These are phyloP conservation scores for Ophiostoma pallidulum DNA, from an alignment of 2,329 filamentous ascomycete genomes.

Conservation along the genomic window DNA sequence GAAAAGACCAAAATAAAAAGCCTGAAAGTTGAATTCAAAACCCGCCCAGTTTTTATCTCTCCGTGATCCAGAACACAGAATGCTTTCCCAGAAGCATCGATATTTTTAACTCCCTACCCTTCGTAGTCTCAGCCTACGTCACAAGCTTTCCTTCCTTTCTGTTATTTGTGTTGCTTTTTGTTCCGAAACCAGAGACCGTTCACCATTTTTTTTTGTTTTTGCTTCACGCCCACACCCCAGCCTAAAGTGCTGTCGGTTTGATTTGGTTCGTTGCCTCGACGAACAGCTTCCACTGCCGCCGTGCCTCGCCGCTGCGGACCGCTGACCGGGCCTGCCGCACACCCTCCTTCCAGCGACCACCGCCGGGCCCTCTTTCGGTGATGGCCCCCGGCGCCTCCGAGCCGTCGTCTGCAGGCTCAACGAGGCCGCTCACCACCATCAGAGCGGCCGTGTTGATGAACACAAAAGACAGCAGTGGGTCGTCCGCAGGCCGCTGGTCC, in stretches of 20 bases:
- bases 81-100: no score
- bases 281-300: constrained; percentile 73
- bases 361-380: constrained; percentile 72
- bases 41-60: no score
- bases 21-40: no score
- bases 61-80: no score
- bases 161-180: no score
- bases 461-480: constrained; percentile 88
- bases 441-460: constrained; percentile 88
- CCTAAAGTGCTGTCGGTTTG: neutral
- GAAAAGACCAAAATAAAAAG: no score
- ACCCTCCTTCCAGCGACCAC: constrained; percentile 90
- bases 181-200: no score
- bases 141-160: no score
- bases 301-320: constrained; percentile 76
- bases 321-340: constrained; percentile 81
- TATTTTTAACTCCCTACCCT: neutral
- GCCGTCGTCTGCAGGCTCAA: constrained; percentile 64
- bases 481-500: constrained; percentile 61
- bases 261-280: constrained; percentile 64
- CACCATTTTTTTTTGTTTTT: constrained; percentile 9
- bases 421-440: constrained; percentile 76
- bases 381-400: constrained; percentile 73
- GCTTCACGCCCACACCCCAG: neutral
- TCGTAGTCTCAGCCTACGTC: no score